A percentile compares a stretch with the other conserved stretches of the same genome.
Conservation (phyloP, 495 filamentous ascomycete genomes). For the Barbatosphaeria neglecta region DNA sequence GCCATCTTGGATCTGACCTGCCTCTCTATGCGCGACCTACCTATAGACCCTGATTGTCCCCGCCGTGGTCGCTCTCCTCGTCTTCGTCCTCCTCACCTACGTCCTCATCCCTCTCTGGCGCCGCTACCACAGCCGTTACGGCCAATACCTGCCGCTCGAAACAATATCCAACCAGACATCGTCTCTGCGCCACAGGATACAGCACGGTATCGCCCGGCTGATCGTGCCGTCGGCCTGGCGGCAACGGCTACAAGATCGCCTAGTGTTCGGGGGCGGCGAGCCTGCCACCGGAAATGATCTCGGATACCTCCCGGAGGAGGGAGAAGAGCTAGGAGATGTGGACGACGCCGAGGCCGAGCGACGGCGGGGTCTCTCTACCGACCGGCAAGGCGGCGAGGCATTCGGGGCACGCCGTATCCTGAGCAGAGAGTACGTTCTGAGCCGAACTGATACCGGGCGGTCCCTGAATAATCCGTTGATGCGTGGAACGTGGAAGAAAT, state of each 20-base stretch:
- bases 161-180: slow-evolving; percentile 49
- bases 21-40: no score
- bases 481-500: no score
- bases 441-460: not conserved
- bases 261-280: slow-evolving; percentile 23
- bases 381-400: slow-evolving; percentile 36
- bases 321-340: slow-evolving; percentile 53
- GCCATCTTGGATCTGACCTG: not conserved
- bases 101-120: slow-evolving; percentile 65
- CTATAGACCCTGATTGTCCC: slow-evolving; percentile 65
- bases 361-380: slow-evolving; percentile 41
- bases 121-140: slow-evolving; percentile 62
- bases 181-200: slow-evolving; percentile 50
- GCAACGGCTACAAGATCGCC: slow-evolving; percentile 17
- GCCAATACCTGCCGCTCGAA: slow-evolving; percentile 57
- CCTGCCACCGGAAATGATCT: slow-evolving; percentile 28
- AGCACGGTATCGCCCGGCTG: slow-evolving; percentile 40
- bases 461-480: not conserved
- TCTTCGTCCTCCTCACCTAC: slow-evolving; percentile 64
- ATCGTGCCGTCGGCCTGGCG: slow-evolving; percentile 48
- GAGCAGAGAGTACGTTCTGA: slow-evolving; percentile 54
- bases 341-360: slow-evolving; percentile 49
- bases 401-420: slow-evolving; percentile 47
- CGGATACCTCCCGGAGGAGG: slow-evolving; percentile 41
- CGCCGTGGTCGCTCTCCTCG: slow-evolving; percentile 58